These are phyloP conservation scores for Yamadazyma dendronema DNA, from an alignment of 1,139 yeast species.

Conservation along the genomic window DNA sequence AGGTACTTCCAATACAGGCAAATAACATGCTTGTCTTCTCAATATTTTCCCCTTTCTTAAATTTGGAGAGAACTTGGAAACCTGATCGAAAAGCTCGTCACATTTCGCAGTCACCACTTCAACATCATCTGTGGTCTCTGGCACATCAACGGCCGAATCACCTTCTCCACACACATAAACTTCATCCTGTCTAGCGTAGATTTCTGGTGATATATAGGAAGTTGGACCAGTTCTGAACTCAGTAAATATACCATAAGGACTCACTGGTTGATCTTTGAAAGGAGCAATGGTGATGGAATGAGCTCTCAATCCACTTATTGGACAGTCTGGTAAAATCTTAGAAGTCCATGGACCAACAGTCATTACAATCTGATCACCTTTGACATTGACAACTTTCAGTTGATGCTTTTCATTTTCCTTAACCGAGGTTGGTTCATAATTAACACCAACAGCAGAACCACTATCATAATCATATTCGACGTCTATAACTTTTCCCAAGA, in stretches of 20 bases:
- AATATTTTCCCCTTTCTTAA: constrained; percentile 73
- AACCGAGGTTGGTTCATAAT: constrained; percentile 59
- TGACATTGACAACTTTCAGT: constrained; percentile 35
- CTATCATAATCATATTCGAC: constrained; percentile 59
- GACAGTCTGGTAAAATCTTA: constrained; percentile 83
- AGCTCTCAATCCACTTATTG: constrained; percentile 88
- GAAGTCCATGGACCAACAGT: constrained; percentile 98
- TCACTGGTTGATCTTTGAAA: constrained; percentile 61
- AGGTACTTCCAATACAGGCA: constrained; percentile 92
- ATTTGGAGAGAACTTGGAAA: constrained; percentile 72
- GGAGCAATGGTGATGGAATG: constrained; percentile 94
- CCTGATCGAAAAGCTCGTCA: constrained; percentile 81
- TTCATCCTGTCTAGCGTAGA: constrained; percentile 93
- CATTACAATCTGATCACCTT: constrained; percentile 76
- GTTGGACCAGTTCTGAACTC: constrained; percentile 70
- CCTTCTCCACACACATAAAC: constrained; percentile 98
- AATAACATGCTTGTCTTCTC: constrained; percentile 90
- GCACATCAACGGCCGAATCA: constrained; percentile 84
- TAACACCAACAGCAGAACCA: constrained; percentile 65
- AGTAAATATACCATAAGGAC: constrained; percentile 93
- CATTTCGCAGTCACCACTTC: constrained; percentile 86
- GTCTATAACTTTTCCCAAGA: constrained; percentile 80
- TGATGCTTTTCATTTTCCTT: constrained; percentile 28
- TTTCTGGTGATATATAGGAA: constrained; percentile 82
- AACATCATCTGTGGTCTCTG: constrained; percentile 92